Conservation (phyloP, 2,329 filamentous ascomycete genomes). For the Zelopaecilomyces penicillatus region DNA sequence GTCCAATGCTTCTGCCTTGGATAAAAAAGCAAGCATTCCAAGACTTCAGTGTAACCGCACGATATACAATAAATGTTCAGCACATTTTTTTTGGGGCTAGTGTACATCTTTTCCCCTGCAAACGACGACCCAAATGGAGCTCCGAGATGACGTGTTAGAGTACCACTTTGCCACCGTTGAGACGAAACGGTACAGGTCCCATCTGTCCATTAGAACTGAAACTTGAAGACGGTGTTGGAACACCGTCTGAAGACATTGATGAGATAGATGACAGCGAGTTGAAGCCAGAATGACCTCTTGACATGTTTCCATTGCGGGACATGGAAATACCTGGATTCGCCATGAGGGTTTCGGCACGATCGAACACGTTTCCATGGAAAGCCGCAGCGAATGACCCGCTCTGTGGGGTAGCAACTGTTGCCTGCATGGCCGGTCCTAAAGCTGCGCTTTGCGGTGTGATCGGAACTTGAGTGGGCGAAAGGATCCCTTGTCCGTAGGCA, state of each 20-base stretch:
- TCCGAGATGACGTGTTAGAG: constrained; percentile 18
- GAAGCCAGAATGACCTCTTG: constrained; percentile 31
- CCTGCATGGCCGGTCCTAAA: constrained; percentile 80
- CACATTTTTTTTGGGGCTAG: too few species aligned
- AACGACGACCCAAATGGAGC: too few species aligned
- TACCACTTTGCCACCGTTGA: constrained; percentile 31
- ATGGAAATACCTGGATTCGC: constrained; percentile 50
- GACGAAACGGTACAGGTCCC: constrained; percentile 23
- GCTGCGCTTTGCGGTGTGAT: constrained; percentile 87
- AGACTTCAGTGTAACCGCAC: background rate
- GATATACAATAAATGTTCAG: constrained; percentile 7
- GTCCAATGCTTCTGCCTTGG: constrained; percentile 5
- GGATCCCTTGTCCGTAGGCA: constrained; percentile 2
- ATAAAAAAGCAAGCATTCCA: constrained; percentile 11
- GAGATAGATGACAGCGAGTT: constrained; percentile 33
- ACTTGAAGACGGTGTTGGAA: constrained; percentile 19
- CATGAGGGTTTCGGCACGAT: constrained; percentile 50
- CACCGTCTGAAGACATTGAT: constrained; percentile 33
- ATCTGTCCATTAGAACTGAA: constrained; percentile 25
- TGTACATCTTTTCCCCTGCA: too few species aligned
- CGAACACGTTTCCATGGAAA: constrained; percentile 52
- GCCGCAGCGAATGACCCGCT: constrained; percentile 46
- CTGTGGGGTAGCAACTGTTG: constrained; percentile 69
- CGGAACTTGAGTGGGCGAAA: constrained; percentile 37
- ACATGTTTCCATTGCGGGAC: constrained; percentile 41